phyloP scores from a whole-genome alignment of 306 rosid species.

The Glycine tomentella region DNA sequence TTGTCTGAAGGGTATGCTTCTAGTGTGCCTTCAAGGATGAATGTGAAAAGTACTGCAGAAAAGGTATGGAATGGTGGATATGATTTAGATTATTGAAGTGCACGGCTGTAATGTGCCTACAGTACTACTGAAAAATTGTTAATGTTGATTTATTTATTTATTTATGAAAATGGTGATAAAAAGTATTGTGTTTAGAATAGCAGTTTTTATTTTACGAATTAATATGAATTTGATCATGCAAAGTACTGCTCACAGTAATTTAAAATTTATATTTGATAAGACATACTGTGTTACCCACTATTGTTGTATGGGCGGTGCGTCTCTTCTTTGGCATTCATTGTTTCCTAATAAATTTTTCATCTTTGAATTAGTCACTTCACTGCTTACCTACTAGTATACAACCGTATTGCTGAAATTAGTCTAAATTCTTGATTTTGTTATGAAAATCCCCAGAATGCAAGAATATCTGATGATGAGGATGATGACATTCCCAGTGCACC shows the following conservation, averaged over 20 bases:
- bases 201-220: neutral
- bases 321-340: neutral
- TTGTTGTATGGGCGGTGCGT: neutral
- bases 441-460: slow-evolving; percentile 53
- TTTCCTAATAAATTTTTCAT: slow-evolving; percentile 21
- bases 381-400: neutral
- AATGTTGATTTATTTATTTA: neutral
- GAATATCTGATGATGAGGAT: slow-evolving; percentile 71
- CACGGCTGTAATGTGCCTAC: neutral
- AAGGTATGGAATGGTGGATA: slow-evolving; percentile 61
- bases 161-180: neutral
- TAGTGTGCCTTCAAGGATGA: slow-evolving; percentile 70
- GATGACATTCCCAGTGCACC: slow-evolving; percentile 90
- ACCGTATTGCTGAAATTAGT: slow-evolving; percentile 21
- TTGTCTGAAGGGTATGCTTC: slow-evolving; percentile 83
- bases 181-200: neutral
- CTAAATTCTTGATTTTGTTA: slow-evolving; percentile 53
- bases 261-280: slow-evolving; percentile 8
- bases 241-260: slow-evolving; percentile 8
- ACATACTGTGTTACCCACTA: neutral
- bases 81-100: slow-evolving; percentile 28
- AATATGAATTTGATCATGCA: neutral
- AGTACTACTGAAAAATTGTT: neutral
- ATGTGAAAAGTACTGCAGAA: slow-evolving; percentile 55
- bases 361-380: neutral